Evolutionary conservation across 148 eudicot genomes (phyloP).

Genomic region (Fallopia convolvulus): DNA sequence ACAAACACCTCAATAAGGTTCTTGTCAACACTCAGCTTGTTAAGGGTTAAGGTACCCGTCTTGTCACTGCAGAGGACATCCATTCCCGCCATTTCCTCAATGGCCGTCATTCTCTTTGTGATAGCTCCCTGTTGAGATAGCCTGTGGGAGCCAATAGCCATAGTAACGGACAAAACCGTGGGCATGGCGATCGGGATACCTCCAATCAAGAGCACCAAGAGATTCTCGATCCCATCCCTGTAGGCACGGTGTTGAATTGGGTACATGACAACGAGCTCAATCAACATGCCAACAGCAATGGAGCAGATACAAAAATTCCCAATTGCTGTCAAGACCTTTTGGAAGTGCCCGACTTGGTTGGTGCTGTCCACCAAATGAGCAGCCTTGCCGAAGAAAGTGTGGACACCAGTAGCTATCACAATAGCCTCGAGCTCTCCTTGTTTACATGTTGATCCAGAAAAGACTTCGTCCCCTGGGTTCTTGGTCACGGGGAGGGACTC

Average conservation of each 20-base stretch:
- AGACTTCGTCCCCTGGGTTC: slow-evolving; percentile 51
- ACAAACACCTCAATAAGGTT: slow-evolving; percentile 48
- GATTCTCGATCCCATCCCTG: slow-evolving; percentile 12
- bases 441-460: slow-evolving; percentile 78
- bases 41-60: slow-evolving; percentile 63
- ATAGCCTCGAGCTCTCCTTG: slow-evolving; percentile 80
- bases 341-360: slow-evolving; percentile 75
- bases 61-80: slow-evolving; percentile 69
- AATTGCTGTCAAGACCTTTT: slow-evolving; percentile 65
- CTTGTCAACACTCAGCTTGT: slow-evolving; percentile 50
- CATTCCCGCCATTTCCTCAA: slow-evolving; percentile 28
- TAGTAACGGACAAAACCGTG: slow-evolving; percentile 13
- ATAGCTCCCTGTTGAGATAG: slow-evolving; percentile 15
- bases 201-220: slow-evolving; percentile 15
- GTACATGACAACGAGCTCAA: slow-evolving; percentile 35
- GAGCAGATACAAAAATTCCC: slow-evolving; percentile 68
- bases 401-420: slow-evolving; percentile 71
- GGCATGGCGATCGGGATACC: slow-evolving; percentile 17
- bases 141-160: slow-evolving; percentile 17
- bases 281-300: slow-evolving; percentile 39
- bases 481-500: slow-evolving; percentile 19
- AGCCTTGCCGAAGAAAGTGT: slow-evolving; percentile 84
- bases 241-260: slow-evolving; percentile 13
- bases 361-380: slow-evolving; percentile 82
- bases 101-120: slow-evolving; percentile 70